Base-by-base conservation (phyloP, 345 rosid genomes). In the Melaleuca alternifolia region DNA sequence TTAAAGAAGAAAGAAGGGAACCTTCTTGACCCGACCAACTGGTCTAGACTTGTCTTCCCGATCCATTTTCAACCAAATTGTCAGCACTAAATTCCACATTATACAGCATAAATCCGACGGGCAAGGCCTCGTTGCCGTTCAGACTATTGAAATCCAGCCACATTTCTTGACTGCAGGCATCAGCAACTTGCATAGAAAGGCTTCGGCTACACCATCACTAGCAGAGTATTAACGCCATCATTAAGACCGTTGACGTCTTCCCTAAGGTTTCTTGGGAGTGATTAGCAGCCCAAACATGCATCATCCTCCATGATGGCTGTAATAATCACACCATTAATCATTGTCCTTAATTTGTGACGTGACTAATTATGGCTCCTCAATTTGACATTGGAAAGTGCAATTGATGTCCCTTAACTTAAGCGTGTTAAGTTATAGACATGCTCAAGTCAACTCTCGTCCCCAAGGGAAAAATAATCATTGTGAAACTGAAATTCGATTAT, bases 211-310 rank as follows among this genome's bases (percentile, higher is more conserved):
- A 59, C 62, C n/a, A 21, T 33, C 82, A 62, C 82, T 26, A 82
- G 84, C 30, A 4, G 86, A 71, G 86, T 23, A 50, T 52, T 54
- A 26, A 53, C 82, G 54, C 51, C 62, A 50, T 88, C 84, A 86
- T 86, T 59, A 81, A 86, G 84, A 24, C 61, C 85, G 50, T 87
- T 86, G 61, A 33, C 53, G 53, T 87, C 87, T 56, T 59, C 54
- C 41, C 50, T 54, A 86, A 84, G 82, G 28, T 57, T 85, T 59
- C 28, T 37, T 33, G 81, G 81, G 13, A 37, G 48, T 71, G 26
- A 71, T 71, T 37, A 71, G 81, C 81, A 71, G 81, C 81, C 81
- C 48, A 37, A 15, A 37, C 81, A 71, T 37, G 81, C 48, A 21
- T 71, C 81, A 71, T 37, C 48, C 26, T 20, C 81, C 48, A 71